Evolutionary conservation across 129 eudicot genomes (phyloP).

Genomic region (Dittrichia graveolens): DNA sequence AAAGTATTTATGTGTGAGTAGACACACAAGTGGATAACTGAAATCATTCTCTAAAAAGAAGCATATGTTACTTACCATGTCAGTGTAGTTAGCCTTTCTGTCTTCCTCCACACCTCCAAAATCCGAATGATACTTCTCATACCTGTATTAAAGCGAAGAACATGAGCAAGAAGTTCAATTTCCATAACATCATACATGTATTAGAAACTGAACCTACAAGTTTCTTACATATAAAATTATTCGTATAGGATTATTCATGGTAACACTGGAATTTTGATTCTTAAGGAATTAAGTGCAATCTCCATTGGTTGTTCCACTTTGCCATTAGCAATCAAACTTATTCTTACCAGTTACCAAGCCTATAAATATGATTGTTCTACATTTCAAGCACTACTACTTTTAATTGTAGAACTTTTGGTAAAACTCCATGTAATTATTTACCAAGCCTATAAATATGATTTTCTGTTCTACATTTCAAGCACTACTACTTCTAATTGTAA

Average conservation of each 20-base stretch:
- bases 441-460: too few relatives aligned
- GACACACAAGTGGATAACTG: conserved; percentile 1
- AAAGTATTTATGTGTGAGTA: background rate
- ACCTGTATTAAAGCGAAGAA: conserved; percentile 47
- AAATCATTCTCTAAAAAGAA: background rate
- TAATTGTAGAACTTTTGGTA: background rate
- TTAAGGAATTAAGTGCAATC: background rate
- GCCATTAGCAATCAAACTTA: too few relatives aligned
- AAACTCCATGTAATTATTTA: background rate
- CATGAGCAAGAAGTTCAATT: conserved; percentile 8
- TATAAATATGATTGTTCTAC: background rate
- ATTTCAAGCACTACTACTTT: conserved; percentile 3
- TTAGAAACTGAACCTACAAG: conserved; percentile 9
- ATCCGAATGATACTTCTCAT: conserved; percentile 85
- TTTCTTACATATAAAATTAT: background rate
- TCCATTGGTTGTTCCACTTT: background rate
- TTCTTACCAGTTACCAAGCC: too few relatives aligned
- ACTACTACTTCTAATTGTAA: conserved; percentile 1
- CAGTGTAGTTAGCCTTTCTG: conserved; percentile 85
- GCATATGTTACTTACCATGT: conserved; percentile 59
- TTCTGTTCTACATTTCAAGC: conserved; percentile 1
- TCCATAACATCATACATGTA: conserved; percentile 19
- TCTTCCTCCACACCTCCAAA: conserved; percentile 88
- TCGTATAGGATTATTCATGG: too few relatives aligned
- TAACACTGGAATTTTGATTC: too few relatives aligned